Evolutionary conservation across 352 stramenopile species (phyloP).

Genomic region (Pythium utonaiense): DNA sequence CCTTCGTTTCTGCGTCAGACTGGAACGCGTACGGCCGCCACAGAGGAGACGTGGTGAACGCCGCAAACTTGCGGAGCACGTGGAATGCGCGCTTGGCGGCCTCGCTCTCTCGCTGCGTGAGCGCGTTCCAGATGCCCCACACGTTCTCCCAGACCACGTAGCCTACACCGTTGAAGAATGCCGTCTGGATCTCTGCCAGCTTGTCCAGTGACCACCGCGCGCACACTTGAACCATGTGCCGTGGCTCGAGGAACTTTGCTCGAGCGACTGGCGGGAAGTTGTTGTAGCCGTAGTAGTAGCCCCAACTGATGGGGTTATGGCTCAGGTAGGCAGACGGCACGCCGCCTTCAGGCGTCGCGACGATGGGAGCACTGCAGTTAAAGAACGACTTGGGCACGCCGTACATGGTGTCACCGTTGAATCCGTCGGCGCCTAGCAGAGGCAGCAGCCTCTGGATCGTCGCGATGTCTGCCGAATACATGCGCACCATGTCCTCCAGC

Average conservation of each 20-base stretch:
- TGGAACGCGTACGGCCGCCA: constrained; percentile 54
- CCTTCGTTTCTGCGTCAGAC: constrained; percentile 14
- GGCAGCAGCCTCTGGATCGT: constrained; percentile 41
- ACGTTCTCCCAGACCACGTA: constrained; percentile 90
- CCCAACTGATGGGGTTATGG: constrained; percentile 80
- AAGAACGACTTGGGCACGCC: constrained; percentile 77
- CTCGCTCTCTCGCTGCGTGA: constrained; percentile 70
- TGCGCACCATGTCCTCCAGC: constrained; percentile 51
- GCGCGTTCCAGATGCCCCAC: constrained; percentile 85
- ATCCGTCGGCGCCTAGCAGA: constrained; percentile 54
- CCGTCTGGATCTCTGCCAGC: constrained; percentile 50
- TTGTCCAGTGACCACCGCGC: constrained; percentile 79
- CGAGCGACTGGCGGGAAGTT: constrained; percentile 68
- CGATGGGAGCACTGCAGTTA: constrained; percentile 58
- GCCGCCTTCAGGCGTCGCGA: constrained; percentile 62
- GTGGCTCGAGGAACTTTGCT: constrained; percentile 75
- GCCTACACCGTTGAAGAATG: constrained; percentile 85
- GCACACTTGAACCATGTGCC: constrained; percentile 83
- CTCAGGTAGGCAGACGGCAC: constrained; percentile 57
- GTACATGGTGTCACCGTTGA: constrained; percentile 90
- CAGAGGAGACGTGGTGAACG: constrained; percentile 31
- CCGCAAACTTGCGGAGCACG: constrained; percentile 59
- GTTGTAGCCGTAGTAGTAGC: constrained; percentile 65
- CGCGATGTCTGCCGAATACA: constrained; percentile 71
- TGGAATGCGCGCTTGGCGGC: constrained; percentile 54